Conservation (phyloP, 108 stramenopile species). For the Discostella stelligeroides region DNA sequence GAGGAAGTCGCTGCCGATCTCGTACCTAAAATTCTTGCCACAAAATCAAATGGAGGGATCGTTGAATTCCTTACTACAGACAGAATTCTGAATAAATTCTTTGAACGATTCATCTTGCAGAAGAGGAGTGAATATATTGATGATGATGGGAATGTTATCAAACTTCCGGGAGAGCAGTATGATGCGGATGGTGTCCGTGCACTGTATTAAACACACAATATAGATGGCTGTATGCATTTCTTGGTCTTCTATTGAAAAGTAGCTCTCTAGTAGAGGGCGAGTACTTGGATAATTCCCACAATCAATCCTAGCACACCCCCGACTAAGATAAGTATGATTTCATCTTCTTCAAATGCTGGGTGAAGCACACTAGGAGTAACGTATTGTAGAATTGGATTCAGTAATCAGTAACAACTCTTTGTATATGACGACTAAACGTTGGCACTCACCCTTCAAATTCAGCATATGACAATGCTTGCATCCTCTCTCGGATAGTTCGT, state of each 20-base stretch:
- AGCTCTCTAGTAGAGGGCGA: slow-evolving; percentile 17
- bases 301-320: slow-evolving; percentile 85
- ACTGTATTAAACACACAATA: slow-evolving; percentile 68
- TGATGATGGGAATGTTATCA: slow-evolving; percentile 92
- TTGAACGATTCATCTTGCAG: slow-evolving; percentile 85
- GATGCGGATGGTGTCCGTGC: slow-evolving; percentile 82
- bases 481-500: slow-evolving; percentile 67
- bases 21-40: slow-evolving; percentile 86
- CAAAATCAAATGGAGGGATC: slow-evolving; percentile 70
- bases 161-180: slow-evolving; percentile 83
- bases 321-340: slow-evolving; percentile 88
- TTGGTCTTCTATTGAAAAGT: background rate
- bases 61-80: slow-evolving; percentile 90
- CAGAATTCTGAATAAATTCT: slow-evolving; percentile 87
- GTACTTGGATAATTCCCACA: slow-evolving; percentile 79
- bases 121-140: slow-evolving; percentile 92
- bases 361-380: slow-evolving; percentile 67
- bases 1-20: slow-evolving; percentile 91
- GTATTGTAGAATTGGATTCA: background rate
- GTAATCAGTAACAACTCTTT: background rate
- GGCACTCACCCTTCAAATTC: slow-evolving; percentile 79
- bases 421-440: background rate
- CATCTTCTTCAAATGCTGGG: slow-evolving; percentile 95
- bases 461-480: slow-evolving; percentile 70
- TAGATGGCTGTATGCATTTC: background rate